A percentile compares a stretch with the other conserved stretches of the same genome.
phyloP scores from a whole-genome alignment of 768 basidiomycete genomes.

The Naganishia vishniacii region DNA sequence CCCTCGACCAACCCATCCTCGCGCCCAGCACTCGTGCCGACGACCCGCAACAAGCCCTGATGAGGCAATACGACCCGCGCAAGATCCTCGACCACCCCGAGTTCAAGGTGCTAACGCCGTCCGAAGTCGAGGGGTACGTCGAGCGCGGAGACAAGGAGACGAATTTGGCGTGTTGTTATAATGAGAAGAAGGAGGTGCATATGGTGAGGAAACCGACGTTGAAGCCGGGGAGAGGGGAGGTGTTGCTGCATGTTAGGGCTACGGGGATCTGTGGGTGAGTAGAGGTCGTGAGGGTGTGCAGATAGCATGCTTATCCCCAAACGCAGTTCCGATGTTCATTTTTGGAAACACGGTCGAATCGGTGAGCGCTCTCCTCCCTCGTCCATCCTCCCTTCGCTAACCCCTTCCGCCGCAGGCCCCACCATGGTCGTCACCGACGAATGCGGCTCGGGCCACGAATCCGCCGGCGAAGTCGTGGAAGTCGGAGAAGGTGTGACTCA shows the following conservation, averaged over 20 bases:
- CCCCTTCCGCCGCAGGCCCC: constrained; percentile 20
- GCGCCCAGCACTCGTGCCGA: background rate
- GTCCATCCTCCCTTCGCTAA: background rate
- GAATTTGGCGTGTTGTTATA: constrained; percentile 48
- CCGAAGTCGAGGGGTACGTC: constrained; percentile 26
- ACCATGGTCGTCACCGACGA: constrained; percentile 48
- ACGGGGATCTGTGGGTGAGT: constrained; percentile 51
- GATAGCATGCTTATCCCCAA: background rate
- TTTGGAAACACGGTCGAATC: constrained; percentile 50
- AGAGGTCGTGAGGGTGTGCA: background rate
- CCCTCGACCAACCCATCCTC: background rate
- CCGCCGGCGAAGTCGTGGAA: constrained; percentile 48
- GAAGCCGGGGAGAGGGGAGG: constrained; percentile 39
- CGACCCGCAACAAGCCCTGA: constrained; percentile 6
- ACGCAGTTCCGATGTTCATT: constrained; percentile 46
- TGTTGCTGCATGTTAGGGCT: constrained; percentile 48
- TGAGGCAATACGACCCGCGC: constrained; percentile 37
- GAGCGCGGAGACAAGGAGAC: constrained; percentile 33
- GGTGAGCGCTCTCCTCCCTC: constrained; percentile 25
- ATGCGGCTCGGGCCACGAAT: constrained; percentile 48
- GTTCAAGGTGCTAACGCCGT: constrained; percentile 39
- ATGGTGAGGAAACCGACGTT: constrained; percentile 48
- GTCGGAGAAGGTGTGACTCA: constrained; percentile 44
- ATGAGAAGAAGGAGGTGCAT: constrained; percentile 45
- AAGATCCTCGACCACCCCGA: constrained; percentile 45